Conservation (phyloP, 352 stramenopile species). For the Phytopythium delawarense region DNA sequence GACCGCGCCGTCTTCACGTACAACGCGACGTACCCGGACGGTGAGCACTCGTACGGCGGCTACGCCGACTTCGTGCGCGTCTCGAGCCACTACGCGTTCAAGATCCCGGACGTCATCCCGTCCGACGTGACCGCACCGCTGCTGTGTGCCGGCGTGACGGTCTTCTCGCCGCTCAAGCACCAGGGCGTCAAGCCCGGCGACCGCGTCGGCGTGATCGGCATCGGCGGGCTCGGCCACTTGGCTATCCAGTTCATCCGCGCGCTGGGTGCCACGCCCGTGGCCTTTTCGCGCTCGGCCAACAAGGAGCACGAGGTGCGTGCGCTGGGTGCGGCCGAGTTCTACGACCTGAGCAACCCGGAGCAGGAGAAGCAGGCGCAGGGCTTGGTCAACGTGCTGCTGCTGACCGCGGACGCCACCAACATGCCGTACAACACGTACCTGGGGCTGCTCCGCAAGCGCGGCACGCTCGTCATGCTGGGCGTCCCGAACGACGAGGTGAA, state of each 20-base stretch:
- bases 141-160: conserved; percentile 84
- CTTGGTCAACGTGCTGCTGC: conserved; percentile 64
- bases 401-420: conserved; percentile 62
- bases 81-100: conserved; percentile 51
- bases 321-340: conserved; percentile 64
- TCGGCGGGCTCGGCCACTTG: conserved; percentile 85
- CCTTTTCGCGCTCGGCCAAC: conserved; percentile 52
- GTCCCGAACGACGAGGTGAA: conserved; percentile 57
- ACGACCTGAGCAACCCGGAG: conserved; percentile 41
- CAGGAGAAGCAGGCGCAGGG: conserved; percentile 23
- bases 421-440: conserved; percentile 52
- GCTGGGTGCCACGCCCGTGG: conserved; percentile 53
- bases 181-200: conserved; percentile 38
- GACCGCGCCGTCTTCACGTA: conserved; percentile 40
- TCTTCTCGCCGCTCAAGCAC: conserved; percentile 66
- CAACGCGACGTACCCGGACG: conserved; percentile 42
- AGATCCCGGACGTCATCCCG: conserved; percentile 65
- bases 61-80: conserved; percentile 76
- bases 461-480: conserved; percentile 67
- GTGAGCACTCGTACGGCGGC: conserved; percentile 35
- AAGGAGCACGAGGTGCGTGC: conserved; percentile 50
- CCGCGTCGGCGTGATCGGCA: conserved; percentile 71
- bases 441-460: conserved; percentile 47
- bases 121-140: conserved; percentile 55
- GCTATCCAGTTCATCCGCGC: conserved; percentile 81